These are phyloP conservation scores for Magnolia changhungtana DNA, from an alignment of 164 flowering plant species.

Conservation along the genomic window DNA sequence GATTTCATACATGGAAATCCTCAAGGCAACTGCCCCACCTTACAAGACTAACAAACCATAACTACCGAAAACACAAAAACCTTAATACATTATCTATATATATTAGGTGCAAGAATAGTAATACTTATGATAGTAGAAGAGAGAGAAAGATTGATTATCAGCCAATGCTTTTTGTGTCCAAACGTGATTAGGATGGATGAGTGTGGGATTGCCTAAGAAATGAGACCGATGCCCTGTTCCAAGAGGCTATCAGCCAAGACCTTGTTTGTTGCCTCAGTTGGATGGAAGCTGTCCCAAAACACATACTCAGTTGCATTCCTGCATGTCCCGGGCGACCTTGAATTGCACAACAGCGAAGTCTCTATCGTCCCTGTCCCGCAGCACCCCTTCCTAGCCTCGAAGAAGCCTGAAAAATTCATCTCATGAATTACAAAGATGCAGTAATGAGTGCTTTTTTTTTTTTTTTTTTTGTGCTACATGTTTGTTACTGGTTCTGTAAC, in stretches of 20 bases:
- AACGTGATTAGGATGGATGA: background rate
- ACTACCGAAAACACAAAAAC: background rate
- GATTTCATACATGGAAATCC: no score
- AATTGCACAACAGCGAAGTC: conserved; percentile 60
- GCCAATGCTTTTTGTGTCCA: no score
- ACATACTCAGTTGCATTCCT: conserved; percentile 64
- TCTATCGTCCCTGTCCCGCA: conserved; percentile 77
- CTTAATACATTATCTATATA: background rate
- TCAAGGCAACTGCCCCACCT: no score
- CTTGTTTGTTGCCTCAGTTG: conserved; percentile 73
- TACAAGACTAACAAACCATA: background rate
- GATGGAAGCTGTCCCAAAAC: conserved; percentile 92
- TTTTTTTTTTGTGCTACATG: no score
- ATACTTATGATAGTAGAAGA: no score
- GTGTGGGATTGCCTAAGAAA: conserved; percentile 23
- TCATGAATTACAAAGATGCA: background rate
- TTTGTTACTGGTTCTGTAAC: no score
- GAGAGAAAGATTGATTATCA: no score
- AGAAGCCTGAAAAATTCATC: conserved; percentile 51
- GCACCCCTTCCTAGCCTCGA: conserved; percentile 73
- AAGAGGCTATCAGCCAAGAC: conserved; percentile 54
- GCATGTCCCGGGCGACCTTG: conserved; percentile 58
- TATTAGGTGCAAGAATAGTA: background rate
- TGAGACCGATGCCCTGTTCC: conserved; percentile 56
- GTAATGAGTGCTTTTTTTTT: no score